phyloP scores from a whole-genome alignment of 345 rosid genomes.

The Arabis alpina region DNA sequence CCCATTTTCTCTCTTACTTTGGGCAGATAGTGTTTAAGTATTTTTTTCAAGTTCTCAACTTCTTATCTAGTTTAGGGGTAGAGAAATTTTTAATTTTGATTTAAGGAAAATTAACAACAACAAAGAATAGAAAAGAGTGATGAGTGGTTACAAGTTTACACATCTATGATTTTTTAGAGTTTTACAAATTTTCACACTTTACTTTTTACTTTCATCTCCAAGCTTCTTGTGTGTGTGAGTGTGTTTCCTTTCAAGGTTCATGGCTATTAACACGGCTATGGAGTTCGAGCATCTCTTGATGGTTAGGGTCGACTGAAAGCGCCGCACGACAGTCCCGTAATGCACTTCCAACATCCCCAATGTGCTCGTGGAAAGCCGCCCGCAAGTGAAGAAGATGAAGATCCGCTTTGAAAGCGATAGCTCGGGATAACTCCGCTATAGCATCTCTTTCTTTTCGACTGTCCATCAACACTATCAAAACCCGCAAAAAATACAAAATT shows the following conservation, averaged over 20 bases:
- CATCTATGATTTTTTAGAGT: slow-evolving; percentile 5
- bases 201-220: slow-evolving; percentile 27
- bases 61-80: background rate
- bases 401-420: slow-evolving; percentile 90
- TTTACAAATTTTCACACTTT: slow-evolving; percentile 38
- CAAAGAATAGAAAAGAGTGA: slow-evolving; percentile 16
- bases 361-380: slow-evolving; percentile 93
- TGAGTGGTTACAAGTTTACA: slow-evolving; percentile 28
- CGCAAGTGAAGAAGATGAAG: slow-evolving; percentile 91
- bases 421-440: slow-evolving; percentile 81
- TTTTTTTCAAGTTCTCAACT: background rate
- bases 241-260: slow-evolving; percentile 58
- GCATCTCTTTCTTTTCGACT: slow-evolving; percentile 85
- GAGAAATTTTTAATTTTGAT: slow-evolving; percentile 4
- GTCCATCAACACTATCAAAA: slow-evolving; percentile 85
- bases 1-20: background rate
- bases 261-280: slow-evolving; percentile 92
- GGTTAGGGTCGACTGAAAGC: slow-evolving; percentile 89
- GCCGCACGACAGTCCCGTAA: slow-evolving; percentile 94
- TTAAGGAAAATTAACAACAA: slow-evolving; percentile 13
- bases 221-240: slow-evolving; percentile 1
- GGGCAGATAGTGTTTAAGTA: background rate
- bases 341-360: slow-evolving; percentile 68
- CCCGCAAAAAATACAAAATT: background rate
- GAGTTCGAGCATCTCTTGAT: slow-evolving; percentile 92